Conservation (phyloP, 2,329 filamentous ascomycete genomes). For the Chaetothyriales sp. region DNA sequence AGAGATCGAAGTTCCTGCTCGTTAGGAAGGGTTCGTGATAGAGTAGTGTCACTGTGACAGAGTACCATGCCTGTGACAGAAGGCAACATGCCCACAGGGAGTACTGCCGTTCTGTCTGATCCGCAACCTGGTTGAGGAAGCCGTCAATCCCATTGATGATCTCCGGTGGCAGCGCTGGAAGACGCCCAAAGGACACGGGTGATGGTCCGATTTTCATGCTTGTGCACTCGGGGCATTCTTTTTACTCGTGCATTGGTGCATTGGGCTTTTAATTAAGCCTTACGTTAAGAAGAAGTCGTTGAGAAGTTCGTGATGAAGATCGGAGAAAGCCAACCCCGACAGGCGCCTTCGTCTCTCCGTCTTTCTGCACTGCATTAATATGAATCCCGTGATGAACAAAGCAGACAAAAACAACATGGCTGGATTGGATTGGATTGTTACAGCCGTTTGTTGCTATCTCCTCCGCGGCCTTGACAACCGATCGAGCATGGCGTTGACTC, state of each 20-base stretch:
- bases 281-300: too few species aligned
- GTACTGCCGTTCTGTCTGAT: conserved; percentile 24
- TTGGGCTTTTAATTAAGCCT: too few species aligned
- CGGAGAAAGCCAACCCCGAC: too few species aligned
- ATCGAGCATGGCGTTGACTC: too few species aligned
- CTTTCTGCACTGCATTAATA: too few species aligned
- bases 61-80: conserved; percentile 42
- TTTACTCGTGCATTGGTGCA: too few species aligned
- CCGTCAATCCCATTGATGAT: conserved; percentile 8
- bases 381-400: background rate
- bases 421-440: background rate
- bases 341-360: too few species aligned
- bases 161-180: conserved; percentile 11
- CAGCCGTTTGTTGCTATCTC: background rate
- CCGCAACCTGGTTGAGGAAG: conserved; percentile 1
- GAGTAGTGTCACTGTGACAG: conserved; percentile 34
- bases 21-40: conserved; percentile 37
- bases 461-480: background rate
- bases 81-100: conserved; percentile 38
- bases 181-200: conserved; percentile 7
- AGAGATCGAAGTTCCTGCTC: conserved; percentile 38
- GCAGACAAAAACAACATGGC: background rate
- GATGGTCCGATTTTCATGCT: conserved; percentile 11
- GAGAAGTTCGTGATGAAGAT: too few species aligned
- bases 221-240: too few species aligned